A percentile compares a stretch with the other conserved stretches of the same genome.
phyloP scores from a whole-genome alignment of 495 filamentous ascomycete species.

The Aspergillus diversus region DNA sequence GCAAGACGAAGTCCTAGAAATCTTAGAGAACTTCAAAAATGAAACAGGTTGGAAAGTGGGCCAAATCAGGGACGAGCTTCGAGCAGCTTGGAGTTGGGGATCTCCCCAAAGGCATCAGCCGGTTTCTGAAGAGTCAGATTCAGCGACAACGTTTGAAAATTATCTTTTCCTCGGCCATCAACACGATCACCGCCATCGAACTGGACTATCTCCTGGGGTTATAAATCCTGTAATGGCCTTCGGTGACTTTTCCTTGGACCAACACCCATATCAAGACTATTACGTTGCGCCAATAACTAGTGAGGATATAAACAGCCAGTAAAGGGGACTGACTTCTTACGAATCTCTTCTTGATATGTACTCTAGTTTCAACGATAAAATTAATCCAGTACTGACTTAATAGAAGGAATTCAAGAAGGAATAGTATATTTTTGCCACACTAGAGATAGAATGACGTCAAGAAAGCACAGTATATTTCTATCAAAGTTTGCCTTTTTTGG shows the following conservation, averaged over 20 bases:
- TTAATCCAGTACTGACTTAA: no score
- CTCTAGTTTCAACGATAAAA: no score
- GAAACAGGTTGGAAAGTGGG: slow-evolving; percentile 79
- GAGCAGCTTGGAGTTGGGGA: slow-evolving; percentile 77
- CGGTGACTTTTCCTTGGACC: slow-evolving; percentile 67
- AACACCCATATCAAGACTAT: slow-evolving; percentile 75
- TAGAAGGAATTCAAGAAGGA: no score
- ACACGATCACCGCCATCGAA: no score
- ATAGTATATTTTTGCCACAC: no score
- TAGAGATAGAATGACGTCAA: no score
- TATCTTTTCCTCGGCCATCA: slow-evolving; percentile 67
- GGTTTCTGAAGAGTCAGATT: slow-evolving; percentile 30
- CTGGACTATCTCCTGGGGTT: no score
- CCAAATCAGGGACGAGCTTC: slow-evolving; percentile 69
- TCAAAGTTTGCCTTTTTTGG: no score
- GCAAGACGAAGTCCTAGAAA: slow-evolving; percentile 80
- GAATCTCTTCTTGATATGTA: no score
- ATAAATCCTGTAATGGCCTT: no score
- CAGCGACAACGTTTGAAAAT: slow-evolving; percentile 40
- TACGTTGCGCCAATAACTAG: slow-evolving; percentile 49
- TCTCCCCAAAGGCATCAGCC: slow-evolving; percentile 30
- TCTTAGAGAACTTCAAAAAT: slow-evolving; percentile 73
- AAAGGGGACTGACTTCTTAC: no score
- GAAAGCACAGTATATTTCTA: no score
- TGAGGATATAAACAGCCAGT: neutral